These are phyloP conservation scores for Rhexocercosporidium sp. DNA, from an alignment of 2,329 filamentous ascomycete genomes.

Conservation along the genomic window DNA sequence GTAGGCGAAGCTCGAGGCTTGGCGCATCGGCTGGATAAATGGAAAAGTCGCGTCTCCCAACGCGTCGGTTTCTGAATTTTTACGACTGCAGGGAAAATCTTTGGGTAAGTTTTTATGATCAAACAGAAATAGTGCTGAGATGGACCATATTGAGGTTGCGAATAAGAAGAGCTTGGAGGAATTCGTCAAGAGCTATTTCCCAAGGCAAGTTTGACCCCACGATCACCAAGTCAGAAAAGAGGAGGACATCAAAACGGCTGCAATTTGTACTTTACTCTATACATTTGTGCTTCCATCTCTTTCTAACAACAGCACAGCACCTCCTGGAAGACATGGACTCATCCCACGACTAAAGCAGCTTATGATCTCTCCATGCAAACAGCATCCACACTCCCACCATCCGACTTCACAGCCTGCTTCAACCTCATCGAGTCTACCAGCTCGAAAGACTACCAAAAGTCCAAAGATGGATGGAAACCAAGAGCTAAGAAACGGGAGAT, in stretches of 20 bases:
- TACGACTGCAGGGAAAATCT: neutral
- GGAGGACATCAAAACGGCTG: neutral
- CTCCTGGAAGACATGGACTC: constrained; percentile 51
- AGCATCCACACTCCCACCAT: constrained; percentile 46
- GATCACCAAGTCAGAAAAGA: neutral
- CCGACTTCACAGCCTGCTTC: constrained; percentile 60
- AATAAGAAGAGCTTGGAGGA: constrained; percentile 53
- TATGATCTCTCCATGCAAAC: constrained; percentile 53
- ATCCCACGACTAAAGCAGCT: constrained; percentile 49
- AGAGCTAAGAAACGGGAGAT: constrained; percentile 69
- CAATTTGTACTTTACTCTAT: neutral
- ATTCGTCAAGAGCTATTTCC: constrained; percentile 56
- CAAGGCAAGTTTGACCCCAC: constrained; percentile 46
- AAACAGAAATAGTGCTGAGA: neutral
- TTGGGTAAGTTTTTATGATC: no score
- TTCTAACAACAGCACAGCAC: neutral
- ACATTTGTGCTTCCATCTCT: neutral
- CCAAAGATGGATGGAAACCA: constrained; percentile 67
- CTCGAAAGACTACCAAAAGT: constrained; percentile 65
- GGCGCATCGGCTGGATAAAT: neutral
- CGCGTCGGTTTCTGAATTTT: neutral
- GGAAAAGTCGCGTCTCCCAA: constrained; percentile 1
- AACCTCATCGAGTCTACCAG: constrained; percentile 67
- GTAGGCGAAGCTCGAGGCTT: neutral
- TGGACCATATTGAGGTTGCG: constrained; percentile 50